Base-by-base conservation (phyloP, 2,329 filamentous ascomycete genomes). In the Nemania abortiva region DNA sequence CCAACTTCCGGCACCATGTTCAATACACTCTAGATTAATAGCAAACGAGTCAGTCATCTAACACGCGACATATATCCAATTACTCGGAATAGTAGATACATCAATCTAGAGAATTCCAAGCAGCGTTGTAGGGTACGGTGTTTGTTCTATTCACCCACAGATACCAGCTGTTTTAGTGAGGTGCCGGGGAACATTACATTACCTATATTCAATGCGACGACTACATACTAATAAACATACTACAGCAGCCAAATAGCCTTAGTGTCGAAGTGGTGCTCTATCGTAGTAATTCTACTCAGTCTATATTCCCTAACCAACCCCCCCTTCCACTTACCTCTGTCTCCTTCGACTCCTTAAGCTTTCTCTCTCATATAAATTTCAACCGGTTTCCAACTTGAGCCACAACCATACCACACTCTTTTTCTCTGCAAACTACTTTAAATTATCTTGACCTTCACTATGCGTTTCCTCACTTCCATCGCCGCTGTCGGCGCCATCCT, bases 381-480 rank as follows among this genome's bases (percentile, higher is more conserved):
- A 34, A 20, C 29, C 34, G 42, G 45, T 2, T 31, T 34, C 37
- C 20, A 27, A 47, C 15, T 60, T n/a, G 5, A 20, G n/a, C 13
- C 13, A 27, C 18, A 60, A 4, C 34, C 6, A 27, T 13, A 47
- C 10, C 13, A 20, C 54, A 50, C 34, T 15, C 27, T 34, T 2
- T 20, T 24, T 15, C 34, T 34, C 10, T 15, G 42, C 27, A 4
- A 53, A 15, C 22, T 29, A 20, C 34, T 37, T 11, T 37, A 31
- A 11, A 50, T 50, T 11, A 24, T 20, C 39, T 34, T 34, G 18
- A 66, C 31, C 39, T 34, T 34, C 22, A 66, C 31, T 6, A 69
- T 69, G 67, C 37, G 29, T 59, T 45, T 58, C 54, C 34, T 66
- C 37, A 11, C 58, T 29, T 11, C 42, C 31, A 18, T 59, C n/a